These are phyloP conservation scores for Davidsoniella virescens DNA, from an alignment of 2,329 filamentous ascomycete species.

Conservation along the genomic window DNA sequence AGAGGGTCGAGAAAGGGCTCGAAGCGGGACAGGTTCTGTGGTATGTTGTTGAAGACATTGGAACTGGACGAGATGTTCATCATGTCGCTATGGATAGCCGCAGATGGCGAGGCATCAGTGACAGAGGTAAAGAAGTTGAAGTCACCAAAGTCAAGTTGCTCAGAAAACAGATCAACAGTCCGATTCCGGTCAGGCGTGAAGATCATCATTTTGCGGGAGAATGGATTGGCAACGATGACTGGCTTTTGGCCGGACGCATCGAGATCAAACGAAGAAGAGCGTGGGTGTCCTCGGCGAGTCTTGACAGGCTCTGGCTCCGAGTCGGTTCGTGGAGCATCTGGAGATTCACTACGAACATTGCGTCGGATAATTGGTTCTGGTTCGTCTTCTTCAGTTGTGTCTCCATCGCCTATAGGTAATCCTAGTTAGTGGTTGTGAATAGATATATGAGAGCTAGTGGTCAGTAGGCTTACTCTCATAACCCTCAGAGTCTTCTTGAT, in stretches of 20 bases:
- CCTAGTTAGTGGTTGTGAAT: conserved; percentile 7
- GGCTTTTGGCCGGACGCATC: conserved; percentile 39
- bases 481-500: conserved; percentile 28
- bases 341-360: conserved; percentile 26
- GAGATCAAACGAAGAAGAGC: conserved; percentile 37
- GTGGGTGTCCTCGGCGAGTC: conserved; percentile 31
- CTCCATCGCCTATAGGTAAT: conserved; percentile 34
- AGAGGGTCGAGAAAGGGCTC: conserved; percentile 49
- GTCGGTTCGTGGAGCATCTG: conserved; percentile 34
- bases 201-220: conserved; percentile 46
- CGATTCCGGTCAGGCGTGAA: conserved; percentile 34
- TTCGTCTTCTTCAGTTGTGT: conserved; percentile 45
- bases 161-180: conserved; percentile 34
- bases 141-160: conserved; percentile 26
- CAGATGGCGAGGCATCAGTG: conserved; percentile 36
- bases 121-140: conserved; percentile 11
- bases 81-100: conserved; percentile 66
- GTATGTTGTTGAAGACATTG: conserved; percentile 19
- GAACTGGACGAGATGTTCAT: conserved; percentile 19
- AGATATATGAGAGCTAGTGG: not conserved
- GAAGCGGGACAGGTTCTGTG: conserved; percentile 43
- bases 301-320: conserved; percentile 20
- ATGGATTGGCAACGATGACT: conserved; percentile 40
- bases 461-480: conserved; percentile 33
- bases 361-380: conserved; percentile 33